Evolutionary conservation across 768 basidiomycete genomes (phyloP), one percentile per base, ranked within the genome.

Genomic region (Nidularia pulvinata): DNA sequence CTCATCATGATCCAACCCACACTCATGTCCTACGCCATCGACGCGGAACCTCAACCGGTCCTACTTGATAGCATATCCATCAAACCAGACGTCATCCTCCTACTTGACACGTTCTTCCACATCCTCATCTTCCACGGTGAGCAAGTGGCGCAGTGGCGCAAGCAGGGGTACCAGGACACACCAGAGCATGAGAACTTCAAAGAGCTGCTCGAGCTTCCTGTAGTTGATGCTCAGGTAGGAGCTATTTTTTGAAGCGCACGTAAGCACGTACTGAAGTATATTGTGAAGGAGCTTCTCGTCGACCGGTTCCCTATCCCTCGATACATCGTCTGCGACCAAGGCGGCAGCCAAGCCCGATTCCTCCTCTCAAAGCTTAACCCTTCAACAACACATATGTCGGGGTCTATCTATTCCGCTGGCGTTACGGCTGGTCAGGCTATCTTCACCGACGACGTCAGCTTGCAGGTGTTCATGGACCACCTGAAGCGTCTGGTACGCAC

Each of bases 1-100:
- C 75, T 99, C 54, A 97, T 98, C 71, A 98, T 98, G 97, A 99
- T 99, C 49, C 97, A 99, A 69, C 97, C 97, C 3, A 99, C 97
- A 6, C 83, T 99, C 49, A 98, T 98, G 95, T 95, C 95, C 2
- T 99, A 98, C 71, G 89, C 90, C 6, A 91, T 98, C 67, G 97
- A 99, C 66, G 83, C 86, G 2, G 82, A 86, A 7, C 88, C 97
- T 11, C 92, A 95, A 61, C 97, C 97, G 14, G 96, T 98, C 33
- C 79, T 99, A 16, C 86, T 99, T 33, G 97, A 99, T 75, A 95
- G 93, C 50, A 88, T 99, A 45, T 98, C 96, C 48, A 98, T 98
- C 74, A 95, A 96, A 70, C 91, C 91, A 44, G 97, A 98, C 63
- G 93, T 95, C 57, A 88, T 99, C 64, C 86, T 99, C 33, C 83